Evolutionary conservation across 176 grass and related monocot species (phyloP).

Genomic region (Phoenix roebelenii): DNA sequence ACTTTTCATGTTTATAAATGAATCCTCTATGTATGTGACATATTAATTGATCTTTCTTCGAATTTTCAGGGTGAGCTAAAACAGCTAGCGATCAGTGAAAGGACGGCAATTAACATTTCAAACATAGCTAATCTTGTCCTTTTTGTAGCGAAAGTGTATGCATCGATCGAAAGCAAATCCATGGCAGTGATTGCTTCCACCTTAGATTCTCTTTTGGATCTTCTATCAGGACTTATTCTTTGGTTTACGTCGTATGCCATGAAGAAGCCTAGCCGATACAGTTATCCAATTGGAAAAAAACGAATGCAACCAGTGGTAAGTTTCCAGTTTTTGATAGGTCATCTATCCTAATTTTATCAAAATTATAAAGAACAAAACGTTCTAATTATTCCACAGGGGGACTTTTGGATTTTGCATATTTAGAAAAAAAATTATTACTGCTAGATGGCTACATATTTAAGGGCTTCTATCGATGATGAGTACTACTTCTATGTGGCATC

Average conservation of each 20-base stretch:
- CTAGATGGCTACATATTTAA: too few species aligned
- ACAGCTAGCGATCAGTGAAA: constrained; percentile 49
- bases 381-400: too few species aligned
- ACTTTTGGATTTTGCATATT: too few species aligned
- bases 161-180: constrained; percentile 48
- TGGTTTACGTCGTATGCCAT: constrained; percentile 77
- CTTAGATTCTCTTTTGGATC: constrained; percentile 75
- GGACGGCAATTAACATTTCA: constrained; percentile 66
- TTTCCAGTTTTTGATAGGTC: not conserved
- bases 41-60: not conserved
- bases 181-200: constrained; percentile 93
- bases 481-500: too few species aligned
- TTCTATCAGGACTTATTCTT: constrained; percentile 86
- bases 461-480: too few species aligned
- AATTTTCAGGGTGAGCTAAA: constrained; percentile 54
- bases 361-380: too few species aligned
- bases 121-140: constrained; percentile 72
- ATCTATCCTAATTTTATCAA: too few species aligned
- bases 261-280: constrained; percentile 82
- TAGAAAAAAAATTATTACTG: too few species aligned
- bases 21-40: too few species aligned
- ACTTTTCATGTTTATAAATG: too few species aligned
- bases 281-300: constrained; percentile 86
- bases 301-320: constrained; percentile 97
- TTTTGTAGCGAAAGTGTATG: constrained; percentile 64